Percentiles rank a stretch among this genome's conserved stretches.
These are phyloP conservation scores for Candida ipomoeae DNA, from an alignment of 805 yeast genomes.

Conservation along the genomic window DNA sequence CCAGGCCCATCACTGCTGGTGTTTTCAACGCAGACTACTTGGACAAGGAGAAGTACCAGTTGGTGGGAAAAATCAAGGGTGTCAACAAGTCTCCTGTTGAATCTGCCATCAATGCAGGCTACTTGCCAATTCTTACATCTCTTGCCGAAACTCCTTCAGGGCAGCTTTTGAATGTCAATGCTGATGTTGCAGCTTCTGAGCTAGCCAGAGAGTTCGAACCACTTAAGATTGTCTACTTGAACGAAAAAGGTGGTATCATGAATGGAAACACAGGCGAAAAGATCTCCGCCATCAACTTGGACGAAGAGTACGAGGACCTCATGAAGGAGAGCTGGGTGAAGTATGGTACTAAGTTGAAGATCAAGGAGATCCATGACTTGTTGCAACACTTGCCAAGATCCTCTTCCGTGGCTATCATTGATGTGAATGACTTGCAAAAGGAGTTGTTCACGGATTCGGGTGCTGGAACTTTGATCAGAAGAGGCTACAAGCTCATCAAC, in stretches of 20 bases:
- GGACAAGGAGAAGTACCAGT: conserved; percentile 83
- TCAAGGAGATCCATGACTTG: conserved; percentile 92
- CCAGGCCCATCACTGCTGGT: conserved; percentile 97
- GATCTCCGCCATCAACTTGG: conserved; percentile 84
- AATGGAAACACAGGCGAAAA: conserved; percentile 91
- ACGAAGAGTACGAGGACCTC: conserved; percentile 89
- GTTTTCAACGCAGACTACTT: conserved; percentile 91
- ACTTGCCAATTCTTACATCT: conserved; percentile 92
- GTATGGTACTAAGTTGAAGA: conserved; percentile 96
- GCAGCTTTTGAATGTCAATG: conserved; percentile 94
- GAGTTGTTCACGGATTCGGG: conserved; percentile 98
- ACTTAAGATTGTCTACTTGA: conserved; percentile 89
- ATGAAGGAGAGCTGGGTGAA: conserved; percentile 97
- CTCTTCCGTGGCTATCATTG: conserved; percentile 95
- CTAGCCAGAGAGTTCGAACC: conserved; percentile 96
- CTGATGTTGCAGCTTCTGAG: conserved; percentile 99
- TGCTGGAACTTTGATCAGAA: conserved; percentile 96
- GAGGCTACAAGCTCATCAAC: conserved; percentile 85
- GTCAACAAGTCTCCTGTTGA: conserved; percentile 90
- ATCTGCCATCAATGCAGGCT: conserved; percentile 93
- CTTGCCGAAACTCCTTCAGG: conserved; percentile 96
- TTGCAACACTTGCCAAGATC: conserved; percentile 93
- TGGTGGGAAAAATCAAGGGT: conserved; percentile 84
- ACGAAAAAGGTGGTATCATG: conserved; percentile 96
- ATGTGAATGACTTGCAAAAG: conserved; percentile 91